Evolutionary conservation across 495 filamentous ascomycete genomes (phyloP).

Genomic region (Schizothecium vesticola): DNA sequence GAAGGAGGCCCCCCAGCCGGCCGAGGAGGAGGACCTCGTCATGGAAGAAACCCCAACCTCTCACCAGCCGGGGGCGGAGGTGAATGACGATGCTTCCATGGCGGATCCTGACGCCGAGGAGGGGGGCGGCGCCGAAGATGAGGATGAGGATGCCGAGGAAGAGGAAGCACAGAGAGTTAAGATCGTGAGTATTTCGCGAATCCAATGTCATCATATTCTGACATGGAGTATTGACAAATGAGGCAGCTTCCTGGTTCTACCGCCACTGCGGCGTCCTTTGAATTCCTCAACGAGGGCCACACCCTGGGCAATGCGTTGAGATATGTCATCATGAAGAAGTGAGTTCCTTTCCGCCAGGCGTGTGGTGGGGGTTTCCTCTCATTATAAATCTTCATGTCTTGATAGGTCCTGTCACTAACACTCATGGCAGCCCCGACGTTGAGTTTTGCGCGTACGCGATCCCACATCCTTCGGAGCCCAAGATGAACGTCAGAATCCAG

Average conservation of each 20-base stretch:
- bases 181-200: constrained; percentile 16
- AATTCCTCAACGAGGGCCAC: constrained; percentile 88
- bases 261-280: constrained; percentile 66
- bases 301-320: constrained; percentile 91
- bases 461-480: constrained; percentile 88
- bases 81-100: constrained; percentile 33
- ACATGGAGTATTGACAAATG: background rate
- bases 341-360: background rate
- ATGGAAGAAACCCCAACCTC: constrained; percentile 52
- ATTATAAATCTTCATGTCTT: background rate
- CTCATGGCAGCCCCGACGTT: constrained; percentile 67
- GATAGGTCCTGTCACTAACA: background rate
- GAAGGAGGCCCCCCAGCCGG: constrained; percentile 15
- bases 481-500: constrained; percentile 96
- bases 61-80: constrained; percentile 34
- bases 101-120: constrained; percentile 23
- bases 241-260: constrained; percentile 63
- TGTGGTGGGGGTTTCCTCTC: background rate
- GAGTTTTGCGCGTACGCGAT: constrained; percentile 99
- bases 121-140: constrained; percentile 40
- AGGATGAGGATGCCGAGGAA: constrained; percentile 21
- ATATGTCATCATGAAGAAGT: constrained; percentile 99
- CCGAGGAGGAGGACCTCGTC: constrained; percentile 34
- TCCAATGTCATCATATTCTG: background rate
- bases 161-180: constrained; percentile 29